Percentiles rank a stretch among this genome's conserved stretches.
Evolutionary conservation across 2,329 filamentous ascomycete genomes (phyloP).

Genomic region (Alternaria triticimaculans): DNA sequence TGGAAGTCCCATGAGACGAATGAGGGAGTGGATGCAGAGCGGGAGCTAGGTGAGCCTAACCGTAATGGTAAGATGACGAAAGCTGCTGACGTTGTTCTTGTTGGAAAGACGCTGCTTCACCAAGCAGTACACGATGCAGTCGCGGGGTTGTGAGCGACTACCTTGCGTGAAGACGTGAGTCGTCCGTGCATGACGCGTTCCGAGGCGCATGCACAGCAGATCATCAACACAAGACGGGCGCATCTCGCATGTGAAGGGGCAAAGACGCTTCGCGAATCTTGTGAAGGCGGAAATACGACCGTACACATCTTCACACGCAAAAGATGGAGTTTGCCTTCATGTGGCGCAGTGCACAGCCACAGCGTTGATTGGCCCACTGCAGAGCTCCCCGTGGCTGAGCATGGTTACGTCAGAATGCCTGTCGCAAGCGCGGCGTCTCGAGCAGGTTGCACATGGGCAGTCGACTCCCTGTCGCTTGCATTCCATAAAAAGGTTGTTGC

Average conservation of each 20-base stretch:
- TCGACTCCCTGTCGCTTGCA: constrained; percentile 13
- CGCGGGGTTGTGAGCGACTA: background rate
- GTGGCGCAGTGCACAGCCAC: constrained; percentile 13
- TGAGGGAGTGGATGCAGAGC: background rate
- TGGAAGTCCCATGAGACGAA: background rate
- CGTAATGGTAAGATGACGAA: background rate
- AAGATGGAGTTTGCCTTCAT: background rate
- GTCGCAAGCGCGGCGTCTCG: constrained; percentile 21
- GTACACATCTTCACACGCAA: background rate
- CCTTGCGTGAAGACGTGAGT: background rate
- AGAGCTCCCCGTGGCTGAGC: background rate
- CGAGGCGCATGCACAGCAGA: constrained; percentile 9
- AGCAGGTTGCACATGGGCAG: constrained; percentile 16
- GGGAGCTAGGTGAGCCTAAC: background rate
- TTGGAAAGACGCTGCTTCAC: background rate
- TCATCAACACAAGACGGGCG: background rate
- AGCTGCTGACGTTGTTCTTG: background rate
- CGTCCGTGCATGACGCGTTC: constrained; percentile 5
- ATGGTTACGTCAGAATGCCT: background rate
- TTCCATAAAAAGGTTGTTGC: constrained; percentile 17
- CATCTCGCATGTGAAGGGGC: constrained; percentile 14
- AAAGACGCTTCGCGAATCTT: background rate
- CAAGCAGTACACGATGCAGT: background rate
- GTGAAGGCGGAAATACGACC: background rate
- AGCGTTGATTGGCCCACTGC: constrained; percentile 1